Conservation (phyloP, 805 yeast genomes). For the Henningerozyma blattae region DNA sequence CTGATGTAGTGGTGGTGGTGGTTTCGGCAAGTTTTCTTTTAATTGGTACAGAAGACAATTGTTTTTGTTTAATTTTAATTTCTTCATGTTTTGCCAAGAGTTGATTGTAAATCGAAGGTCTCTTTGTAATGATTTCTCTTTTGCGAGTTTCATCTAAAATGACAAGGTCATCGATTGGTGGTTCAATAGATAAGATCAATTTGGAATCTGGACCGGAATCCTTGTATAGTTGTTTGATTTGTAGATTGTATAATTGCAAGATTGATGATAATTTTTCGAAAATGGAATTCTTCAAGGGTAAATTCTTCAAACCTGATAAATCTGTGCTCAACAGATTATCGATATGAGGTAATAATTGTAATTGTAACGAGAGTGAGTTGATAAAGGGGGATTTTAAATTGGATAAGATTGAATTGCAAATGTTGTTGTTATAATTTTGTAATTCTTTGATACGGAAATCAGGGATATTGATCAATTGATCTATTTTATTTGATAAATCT, state of each 20-base stretch:
- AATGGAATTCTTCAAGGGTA: conserved; percentile 16
- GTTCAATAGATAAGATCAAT: conserved; percentile 13
- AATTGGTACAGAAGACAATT: conserved; percentile 11
- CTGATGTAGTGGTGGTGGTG: neutral
- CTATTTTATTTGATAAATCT: conserved; percentile 37
- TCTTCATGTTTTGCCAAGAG: conserved; percentile 22
- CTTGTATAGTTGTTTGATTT: conserved; percentile 25
- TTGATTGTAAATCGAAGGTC: conserved; percentile 14
- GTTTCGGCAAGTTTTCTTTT: neutral
- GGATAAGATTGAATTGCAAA: conserved; percentile 16
- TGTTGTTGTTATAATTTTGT: conserved; percentile 17
- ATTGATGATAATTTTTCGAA: conserved; percentile 29
- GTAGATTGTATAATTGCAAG: conserved; percentile 29
- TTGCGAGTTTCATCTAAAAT: conserved; percentile 13
- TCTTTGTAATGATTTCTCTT: conserved; percentile 14
- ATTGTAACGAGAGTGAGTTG: neutral
- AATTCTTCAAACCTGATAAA: conserved; percentile 12
- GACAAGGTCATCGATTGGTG: conserved; percentile 20
- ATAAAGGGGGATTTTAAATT: conserved; percentile 1
- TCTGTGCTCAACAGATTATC: conserved; percentile 21
- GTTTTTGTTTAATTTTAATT: conserved; percentile 24
- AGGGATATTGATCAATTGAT: conserved; percentile 19
- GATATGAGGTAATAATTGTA: conserved; percentile 21
- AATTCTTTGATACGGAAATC: conserved; percentile 23
- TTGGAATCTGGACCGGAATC: conserved; percentile 8